Base-by-base conservation (phyloP, 495 filamentous ascomycete genomes). In the Aspergillus indologenus region DNA sequence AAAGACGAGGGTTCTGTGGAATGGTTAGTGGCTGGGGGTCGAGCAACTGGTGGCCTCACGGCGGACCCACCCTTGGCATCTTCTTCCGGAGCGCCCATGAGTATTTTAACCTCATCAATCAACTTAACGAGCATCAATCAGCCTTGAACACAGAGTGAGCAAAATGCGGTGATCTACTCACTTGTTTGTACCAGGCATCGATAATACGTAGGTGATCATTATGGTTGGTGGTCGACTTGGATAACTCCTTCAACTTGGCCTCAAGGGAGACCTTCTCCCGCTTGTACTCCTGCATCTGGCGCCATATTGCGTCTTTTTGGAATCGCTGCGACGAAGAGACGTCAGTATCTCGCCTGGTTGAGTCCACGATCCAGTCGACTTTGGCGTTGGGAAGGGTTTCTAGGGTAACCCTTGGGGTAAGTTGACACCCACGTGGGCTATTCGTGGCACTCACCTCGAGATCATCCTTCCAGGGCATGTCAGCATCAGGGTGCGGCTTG, bases 281-380 rank as follows among this genome's bases (percentile, higher is more conserved):
- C 73, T 96, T 97, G 70, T 92, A 96, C 71, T 98, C 95, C 65
- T 89, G 87, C 93, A 98, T 96, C 68, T 97, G 93, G 26, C 94
- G 90, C 69, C 89, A 87, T 68, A 98, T 97, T 58, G 94, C 94
- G 81, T 96, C 94, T 73, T 98, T 98, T 77, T 96, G 91, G 68
- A 90, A 97, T 64, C 87, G 85, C 94, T 98, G 70, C 71, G 54
- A 61, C 53, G 53, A 58, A 57, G 65, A 57, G 63, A 59, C 55
- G 52, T 59, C 57, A 62, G 65, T 61, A 57, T 44, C 22, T 51
- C 48, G 8, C 23, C 48, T 51, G 23, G 34, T 40, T 40, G 48
- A 50, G 15, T 24, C 47, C 44, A 64, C 56, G 50, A 29, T 18
- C 21, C 26, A 53, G 50, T 54, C 23, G 49, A 56, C 43, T 29